Conservation (phyloP, 2,329 filamentous ascomycete species). For the Karstenula rhodostoma region DNA sequence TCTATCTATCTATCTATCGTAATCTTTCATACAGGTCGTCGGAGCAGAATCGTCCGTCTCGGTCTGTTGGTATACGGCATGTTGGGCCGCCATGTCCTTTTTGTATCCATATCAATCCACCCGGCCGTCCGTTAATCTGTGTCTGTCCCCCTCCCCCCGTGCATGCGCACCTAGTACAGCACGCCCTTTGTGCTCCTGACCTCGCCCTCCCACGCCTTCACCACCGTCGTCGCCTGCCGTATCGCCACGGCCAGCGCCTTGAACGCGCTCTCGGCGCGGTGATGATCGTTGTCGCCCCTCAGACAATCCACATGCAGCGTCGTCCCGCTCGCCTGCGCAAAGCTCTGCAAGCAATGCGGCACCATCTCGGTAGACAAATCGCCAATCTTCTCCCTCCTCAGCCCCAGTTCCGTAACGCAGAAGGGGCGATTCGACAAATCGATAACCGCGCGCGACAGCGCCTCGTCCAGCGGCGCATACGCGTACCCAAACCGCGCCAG, state of each 20-base stretch:
- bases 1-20: not conserved
- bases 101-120: not conserved
- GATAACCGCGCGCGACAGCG: slow-evolving; percentile 89
- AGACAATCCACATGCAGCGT: slow-evolving; percentile 97
- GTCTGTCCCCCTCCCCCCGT: not conserved
- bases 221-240: slow-evolving; percentile 75
- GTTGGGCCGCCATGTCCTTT: not conserved
- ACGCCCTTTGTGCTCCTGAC: slow-evolving; percentile 97
- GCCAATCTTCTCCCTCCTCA: slow-evolving; percentile 91
- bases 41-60: not conserved
- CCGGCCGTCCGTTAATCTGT: not conserved
- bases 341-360: slow-evolving; percentile 92
- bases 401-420: slow-evolving; percentile 81
- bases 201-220: slow-evolving; percentile 86
- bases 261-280: slow-evolving; percentile 94
- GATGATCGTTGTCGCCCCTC: slow-evolving; percentile 92
- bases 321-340: slow-evolving; percentile 86
- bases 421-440: slow-evolving; percentile 94
- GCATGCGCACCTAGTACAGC: slow-evolving; percentile 57
- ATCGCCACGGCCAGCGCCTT: slow-evolving; percentile 93
- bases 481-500: slow-evolving; percentile 91
- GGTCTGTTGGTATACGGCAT: not conserved
- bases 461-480: slow-evolving; percentile 94
- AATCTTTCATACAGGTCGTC: not conserved
- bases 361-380: slow-evolving; percentile 93